Percentiles rank a stretch among this genome's conserved stretches.
These are phyloP conservation scores for Pulveroboletus ravenelii DNA, from an alignment of 768 basidiomycete genomes.

Conservation along the genomic window DNA sequence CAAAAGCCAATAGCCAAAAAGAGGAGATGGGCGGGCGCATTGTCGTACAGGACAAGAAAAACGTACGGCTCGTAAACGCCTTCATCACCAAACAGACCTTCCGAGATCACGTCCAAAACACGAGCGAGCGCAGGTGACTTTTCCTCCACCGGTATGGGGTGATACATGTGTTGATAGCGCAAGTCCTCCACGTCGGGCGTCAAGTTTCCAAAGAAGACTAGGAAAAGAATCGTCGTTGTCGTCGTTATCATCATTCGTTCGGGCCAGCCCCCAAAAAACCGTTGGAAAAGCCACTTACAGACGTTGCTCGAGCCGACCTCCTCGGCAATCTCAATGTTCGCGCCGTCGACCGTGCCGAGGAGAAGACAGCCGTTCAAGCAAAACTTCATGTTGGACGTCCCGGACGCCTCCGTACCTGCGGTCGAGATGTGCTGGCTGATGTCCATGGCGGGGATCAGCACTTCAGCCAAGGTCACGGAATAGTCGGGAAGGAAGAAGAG, in stretches of 20 bases:
- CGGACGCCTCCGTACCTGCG: conserved; percentile 88
- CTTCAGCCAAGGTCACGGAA: conserved; percentile 76
- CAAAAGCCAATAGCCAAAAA: too few relatives aligned
- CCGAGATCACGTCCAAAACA: conserved; percentile 72
- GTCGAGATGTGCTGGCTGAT: conserved; percentile 97
- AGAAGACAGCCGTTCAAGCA: conserved; percentile 87
- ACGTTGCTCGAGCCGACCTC: conserved; percentile 92
- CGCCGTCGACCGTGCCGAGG: conserved; percentile 90
- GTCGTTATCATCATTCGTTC: too few relatives aligned
- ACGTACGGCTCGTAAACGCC: conserved; percentile 81
- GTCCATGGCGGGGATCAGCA: conserved; percentile 88
- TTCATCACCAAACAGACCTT: conserved; percentile 77
- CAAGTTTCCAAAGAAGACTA: conserved; percentile 85
- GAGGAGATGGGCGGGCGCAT: not conserved
- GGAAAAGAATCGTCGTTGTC: not conserved
- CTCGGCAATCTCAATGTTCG: conserved; percentile 95
- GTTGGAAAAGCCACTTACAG: conserved; percentile 43
- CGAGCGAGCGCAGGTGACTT: conserved; percentile 79
- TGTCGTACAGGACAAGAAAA: not conserved
- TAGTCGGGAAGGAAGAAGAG: conserved; percentile 98
- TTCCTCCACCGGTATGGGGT: conserved; percentile 73
- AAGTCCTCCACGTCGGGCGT: conserved; percentile 86
- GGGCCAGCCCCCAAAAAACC: too few relatives aligned
- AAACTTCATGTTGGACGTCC: conserved; percentile 86
- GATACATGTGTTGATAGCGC: conserved; percentile 81